Base-by-base conservation (phyloP, 2,329 filamentous ascomycete genomes). In the Pseudogymnoascus sp. region DNA sequence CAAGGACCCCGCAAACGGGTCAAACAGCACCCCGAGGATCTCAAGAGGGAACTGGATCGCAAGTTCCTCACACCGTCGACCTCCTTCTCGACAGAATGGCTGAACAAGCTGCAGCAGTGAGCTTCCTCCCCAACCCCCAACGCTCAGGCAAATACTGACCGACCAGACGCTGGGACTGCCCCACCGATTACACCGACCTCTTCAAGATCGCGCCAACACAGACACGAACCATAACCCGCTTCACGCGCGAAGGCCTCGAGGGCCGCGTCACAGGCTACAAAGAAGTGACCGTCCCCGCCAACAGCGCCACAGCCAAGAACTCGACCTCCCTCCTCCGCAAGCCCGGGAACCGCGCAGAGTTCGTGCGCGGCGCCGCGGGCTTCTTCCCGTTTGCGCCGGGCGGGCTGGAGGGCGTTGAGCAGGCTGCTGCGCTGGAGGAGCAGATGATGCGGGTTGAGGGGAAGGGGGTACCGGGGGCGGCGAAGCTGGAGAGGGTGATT, bases 311-410 rank as follows among this genome's bases (percentile, higher is more conserved):
- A 14, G 93, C 92, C 59, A 99, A 97, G 77, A 96, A 96, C 72
- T 97, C 92, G 2, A 97, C 93, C 0, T 96, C 92, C 4, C 80
- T 97, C 42, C 79, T 90, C 14, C 85, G 95, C 54, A 96, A 96
- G 72, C 93, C 93, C 3, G 93, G 91, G 12, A 87, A 86, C 64
- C 85, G 90, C 66, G 91, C 90, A 31, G 93, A 97, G 60, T 96
- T 97, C 75, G 93, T 97, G 11, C 84, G 93, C 66, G 95, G 95
- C 12, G 93, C 90, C 37, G 91, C 93, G 6, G 93, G 93, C 0
- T 97, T 96, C 77, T 96, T 96, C 65, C 93, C 93, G 0, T 97
- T 97, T 76, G 88, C 92, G 0, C 93, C 93, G 0, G 93, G 93
- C 63, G 95, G 95, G 1, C 77, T 97, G 12, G 93, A 97, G 66